Evolutionary conservation across 148 eudicot genomes (phyloP).

Genomic region (Rhododendron henanense): DNA sequence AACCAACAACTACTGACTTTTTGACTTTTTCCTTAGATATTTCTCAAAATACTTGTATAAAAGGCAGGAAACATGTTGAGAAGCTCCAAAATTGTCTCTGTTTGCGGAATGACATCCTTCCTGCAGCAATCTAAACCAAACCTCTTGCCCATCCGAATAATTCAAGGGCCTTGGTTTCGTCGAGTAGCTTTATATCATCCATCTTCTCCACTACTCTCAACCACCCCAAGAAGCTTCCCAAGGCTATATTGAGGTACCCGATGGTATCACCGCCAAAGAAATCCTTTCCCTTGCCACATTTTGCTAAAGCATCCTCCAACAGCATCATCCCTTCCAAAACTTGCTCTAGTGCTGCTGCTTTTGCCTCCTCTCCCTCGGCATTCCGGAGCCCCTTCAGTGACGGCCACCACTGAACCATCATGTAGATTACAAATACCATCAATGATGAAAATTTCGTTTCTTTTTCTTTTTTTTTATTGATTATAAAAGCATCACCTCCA

Average conservation of each 20-base stretch:
- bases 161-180: conserved; percentile 23
- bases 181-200: conserved; percentile 6
- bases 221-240: conserved; percentile 34
- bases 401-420: conserved; percentile 11
- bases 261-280: conserved; percentile 6
- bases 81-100: conserved; percentile 20
- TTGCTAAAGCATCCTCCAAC: conserved; percentile 27
- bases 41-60: too few species aligned
- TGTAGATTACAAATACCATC: too few species aligned
- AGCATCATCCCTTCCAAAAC: conserved; percentile 11
- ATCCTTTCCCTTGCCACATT: conserved; percentile 26
- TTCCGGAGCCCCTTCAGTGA: background rate
- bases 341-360: background rate
- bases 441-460: too few species aligned
- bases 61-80: background rate
- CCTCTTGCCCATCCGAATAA: conserved; percentile 33
- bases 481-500: too few species aligned
- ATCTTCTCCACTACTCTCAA: conserved; percentile 16
- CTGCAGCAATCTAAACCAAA: conserved; percentile 25
- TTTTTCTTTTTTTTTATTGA: too few species aligned
- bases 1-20: too few species aligned
- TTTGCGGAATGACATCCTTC: conserved; percentile 20
- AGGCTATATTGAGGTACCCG: conserved; percentile 30
- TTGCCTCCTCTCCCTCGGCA: conserved; percentile 8
- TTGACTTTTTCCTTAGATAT: too few species aligned